Base-by-base conservation (phyloP, 805 yeast species). In the Nakazawaea wyomingensis region DNA sequence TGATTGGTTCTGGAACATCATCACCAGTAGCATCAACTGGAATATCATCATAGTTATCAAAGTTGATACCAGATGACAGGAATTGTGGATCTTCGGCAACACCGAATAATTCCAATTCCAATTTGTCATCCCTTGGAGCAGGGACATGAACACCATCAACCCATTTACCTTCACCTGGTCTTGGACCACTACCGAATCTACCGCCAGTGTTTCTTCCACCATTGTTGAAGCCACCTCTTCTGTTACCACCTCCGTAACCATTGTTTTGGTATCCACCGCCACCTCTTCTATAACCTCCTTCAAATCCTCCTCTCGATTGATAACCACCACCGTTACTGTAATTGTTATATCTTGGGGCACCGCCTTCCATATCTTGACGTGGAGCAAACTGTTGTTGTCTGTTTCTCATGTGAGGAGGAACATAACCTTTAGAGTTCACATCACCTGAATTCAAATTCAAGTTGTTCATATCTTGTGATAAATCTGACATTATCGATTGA, bases 11-110 rank as follows among this genome's bases (percentile, higher is more conserved):
- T 49, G 99, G 99, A 44, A 88, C 96, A 48, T 84, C 79, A 31
- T 83, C 84, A 69, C 99, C 99, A 38, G 95, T 69, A 39, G 97
- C 99, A 69, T 93, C 98, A 50, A 93, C 97, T 48, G 99, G 99
- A 51, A 93, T 93, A 47, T 95, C 98, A 64, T 93, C 99, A 68
- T 93, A 93, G 74, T 87, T 89, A 67, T 95, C 99, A 60, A 93
- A 93, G 72, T 93, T 93, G 69, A 93, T 93, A 76, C 99, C 99
- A 30, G 96, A 85, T 41, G 95, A 81, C 72, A 86, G 96, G 71
- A 82, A 80, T 31, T 62, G 58, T 55, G 88, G 74, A 57, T 82
- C 95, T 43, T 82, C 87, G 41, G 74, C 74, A 38, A 75, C 71
- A 57, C 99, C 99, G 56, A 85, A 95, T 49, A 93, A 72, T 58